A percentile compares a stretch with the other conserved stretches of the same genome.
These are phyloP conservation scores for Fusarium praegraminearum DNA, from an alignment of 2,329 filamentous ascomycete species.

Conservation along the genomic window DNA sequence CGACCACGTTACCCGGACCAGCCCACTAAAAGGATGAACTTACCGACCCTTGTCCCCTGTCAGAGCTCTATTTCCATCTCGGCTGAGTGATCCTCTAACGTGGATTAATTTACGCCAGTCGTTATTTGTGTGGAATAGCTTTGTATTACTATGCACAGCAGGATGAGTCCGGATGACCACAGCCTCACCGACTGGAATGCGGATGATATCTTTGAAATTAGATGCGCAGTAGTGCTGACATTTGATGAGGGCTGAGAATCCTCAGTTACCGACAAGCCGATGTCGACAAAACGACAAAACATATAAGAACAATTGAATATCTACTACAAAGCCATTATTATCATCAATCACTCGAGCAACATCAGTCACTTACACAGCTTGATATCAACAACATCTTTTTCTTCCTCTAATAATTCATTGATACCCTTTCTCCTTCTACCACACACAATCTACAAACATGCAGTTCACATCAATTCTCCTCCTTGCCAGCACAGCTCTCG, in stretches of 20 bases:
- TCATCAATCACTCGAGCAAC: neutral
- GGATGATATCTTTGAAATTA: neutral
- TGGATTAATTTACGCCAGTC: neutral
- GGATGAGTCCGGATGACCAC: neutral
- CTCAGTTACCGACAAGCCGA: neutral
- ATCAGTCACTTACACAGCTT: neutral
- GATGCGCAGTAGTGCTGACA: neutral
- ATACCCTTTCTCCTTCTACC: rapidly evolving
- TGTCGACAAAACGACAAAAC: no score
- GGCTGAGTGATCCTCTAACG: neutral
- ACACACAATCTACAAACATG: neutral
- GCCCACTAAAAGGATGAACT: neutral
- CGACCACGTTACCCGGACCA: neutral
- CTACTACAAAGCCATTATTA: neutral
- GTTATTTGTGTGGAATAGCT: neutral
- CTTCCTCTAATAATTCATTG: neutral
- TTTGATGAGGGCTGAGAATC: neutral
- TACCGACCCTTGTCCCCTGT: neutral
- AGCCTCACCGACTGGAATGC: neutral
- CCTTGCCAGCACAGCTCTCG: slow-evolving; percentile 13
- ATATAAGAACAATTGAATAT: slow-evolving; percentile 1
- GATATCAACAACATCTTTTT: neutral
- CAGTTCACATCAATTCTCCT: slow-evolving; percentile 1
- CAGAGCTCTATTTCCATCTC: neutral
- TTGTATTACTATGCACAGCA: neutral